Base-by-base conservation (phyloP, 805 yeast species). In the Zygotorulaspora florentina region DNA sequence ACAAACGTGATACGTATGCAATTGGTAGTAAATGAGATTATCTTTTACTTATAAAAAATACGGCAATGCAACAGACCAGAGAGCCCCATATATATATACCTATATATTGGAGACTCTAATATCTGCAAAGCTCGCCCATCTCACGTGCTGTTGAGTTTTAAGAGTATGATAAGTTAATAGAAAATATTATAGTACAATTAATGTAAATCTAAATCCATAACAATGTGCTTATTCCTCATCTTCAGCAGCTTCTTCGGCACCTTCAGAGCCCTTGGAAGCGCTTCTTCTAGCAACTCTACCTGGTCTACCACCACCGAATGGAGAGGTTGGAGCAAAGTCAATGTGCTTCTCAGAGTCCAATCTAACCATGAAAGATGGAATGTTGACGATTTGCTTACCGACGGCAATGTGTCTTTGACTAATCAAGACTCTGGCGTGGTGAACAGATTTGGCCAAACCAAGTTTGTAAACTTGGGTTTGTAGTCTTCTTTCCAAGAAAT, bases 261-360 rank as follows among this genome's bases (percentile, higher is more conserved):
- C 91, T 59, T 74, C 90, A 62, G 74, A 79, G 77, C 67, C 70
- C 81, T 63, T 64, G 65, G 72, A 77, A 64, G 77, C 73, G 83
- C 85, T 82, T 77, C 81, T 87, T 85, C 98, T 88, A 85, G 93
- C 95, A 71, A 88, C 96, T 84, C 99, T 93, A 75, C 99, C 99
- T 66, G 99, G 95, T 82, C 99, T 91, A 67, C 96, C 99, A 80
- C 99, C 99, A 76, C 99, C 99, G 90, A 87, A 91, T 76, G 99
- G 99, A 64, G 99, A 93, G 75, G 87, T 88, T 73, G 93, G 85
- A 68, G 99, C 95, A 69, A 91, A 93, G 84, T 93, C 98, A 78
- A 93, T 88, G 89, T 93, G 98, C 87, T 93, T 93, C 80, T 93
- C 99, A 63, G 99, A 90, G 81, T 93, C 99, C 73, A 93, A 86